Evolutionary conservation across 345 rosid species (phyloP), one percentile per base, ranked within the genome.

Genomic region (Dipteronia dyeriana): DNA sequence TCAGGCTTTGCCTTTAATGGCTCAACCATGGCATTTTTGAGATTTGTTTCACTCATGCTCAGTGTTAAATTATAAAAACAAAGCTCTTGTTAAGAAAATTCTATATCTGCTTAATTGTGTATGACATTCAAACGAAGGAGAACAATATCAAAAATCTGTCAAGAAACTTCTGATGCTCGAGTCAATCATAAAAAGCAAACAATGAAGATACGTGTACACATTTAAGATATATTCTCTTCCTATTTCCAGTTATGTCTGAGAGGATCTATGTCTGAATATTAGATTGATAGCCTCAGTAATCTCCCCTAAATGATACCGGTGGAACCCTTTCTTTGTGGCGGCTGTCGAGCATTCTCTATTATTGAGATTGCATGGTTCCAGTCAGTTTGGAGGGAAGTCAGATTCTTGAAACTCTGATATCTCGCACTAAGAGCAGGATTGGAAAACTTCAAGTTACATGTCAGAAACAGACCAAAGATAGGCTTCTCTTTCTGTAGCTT

Each of bases 401-500:
- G 38, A 34, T 34, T 34, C 5, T 34, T 34, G 38, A 34, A 34
- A 13, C 59, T 49, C 9, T 5, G 11, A 9, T 12, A 12, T n/a
- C 62, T 4, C 23, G 23, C 34, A 23, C 38, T 1, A n/a, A 2
- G 26, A 3, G 53, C 14, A 12, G 23, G 13, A 9, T 13, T 12
- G 29, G 26, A 16, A 2, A 51, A 22, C 9, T 22, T 62, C 25
- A 60, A 53, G 38, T 91, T 78, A 96, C 99, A 94, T 94, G 45
- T 96, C 99, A 1, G 99, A 80, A 14, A 92, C 97, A 8, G 98
- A 86, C 99, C 99, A 96, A 4, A 94, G 89, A 79, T 94, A 96
- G 57, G 98, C 98, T 81, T 96, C 99, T 77, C 79, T 85, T 76
- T 96, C 95, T 0, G 97, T 91, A 41, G 99, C 99, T 79, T 74